Percentiles rank a stretch among this genome's conserved stretches.
Evolutionary conservation across 2,329 filamentous ascomycete species (phyloP).

Genomic region (Hymenoscyphus scutula): DNA sequence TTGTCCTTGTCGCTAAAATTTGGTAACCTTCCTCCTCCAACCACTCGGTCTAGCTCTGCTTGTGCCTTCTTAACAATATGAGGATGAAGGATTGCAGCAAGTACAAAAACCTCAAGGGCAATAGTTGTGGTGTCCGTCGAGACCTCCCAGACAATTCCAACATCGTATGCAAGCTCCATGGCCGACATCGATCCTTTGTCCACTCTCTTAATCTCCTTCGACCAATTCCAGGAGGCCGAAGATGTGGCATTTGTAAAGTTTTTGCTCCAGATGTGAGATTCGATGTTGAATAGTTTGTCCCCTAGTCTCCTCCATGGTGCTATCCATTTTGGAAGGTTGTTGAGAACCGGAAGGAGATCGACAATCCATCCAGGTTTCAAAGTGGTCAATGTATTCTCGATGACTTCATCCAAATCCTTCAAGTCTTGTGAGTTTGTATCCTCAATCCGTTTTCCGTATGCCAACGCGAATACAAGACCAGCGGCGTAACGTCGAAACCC

Average conservation of each 20-base stretch:
- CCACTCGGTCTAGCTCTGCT: conserved; percentile 45
- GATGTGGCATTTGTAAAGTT: conserved; percentile 11
- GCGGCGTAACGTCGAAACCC: conserved; percentile 14
- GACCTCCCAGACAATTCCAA: conserved; percentile 14
- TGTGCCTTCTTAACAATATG: conserved; percentile 47
- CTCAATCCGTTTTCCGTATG: conserved; percentile 11
- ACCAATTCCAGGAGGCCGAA: conserved; percentile 14
- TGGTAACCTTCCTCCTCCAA: conserved; percentile 46
- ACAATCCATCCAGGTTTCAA: conserved; percentile 12
- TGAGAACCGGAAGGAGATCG: conserved; percentile 10
- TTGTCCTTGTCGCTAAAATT: conserved; percentile 41
- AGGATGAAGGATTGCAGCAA: conserved; percentile 38
- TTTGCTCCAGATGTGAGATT: conserved; percentile 9
- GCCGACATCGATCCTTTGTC: conserved; percentile 6
- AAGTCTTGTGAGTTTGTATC: conserved; percentile 8
- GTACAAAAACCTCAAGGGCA: conserved; percentile 39
- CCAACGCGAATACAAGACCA: conserved; percentile 10
- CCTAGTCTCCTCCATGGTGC: conserved; percentile 12
- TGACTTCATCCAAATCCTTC: conserved; percentile 11
- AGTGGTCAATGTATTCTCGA: conserved; percentile 9
- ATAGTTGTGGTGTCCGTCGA: conserved; percentile 13
- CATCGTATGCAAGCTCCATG: conserved; percentile 15
- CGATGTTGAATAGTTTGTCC: conserved; percentile 12
- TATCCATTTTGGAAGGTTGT: conserved; percentile 9
- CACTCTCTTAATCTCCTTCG: conserved; percentile 10